phyloP scores from a whole-genome alignment of 192 early-diverging fungal genomes.

The Coemansia sp. region DNA sequence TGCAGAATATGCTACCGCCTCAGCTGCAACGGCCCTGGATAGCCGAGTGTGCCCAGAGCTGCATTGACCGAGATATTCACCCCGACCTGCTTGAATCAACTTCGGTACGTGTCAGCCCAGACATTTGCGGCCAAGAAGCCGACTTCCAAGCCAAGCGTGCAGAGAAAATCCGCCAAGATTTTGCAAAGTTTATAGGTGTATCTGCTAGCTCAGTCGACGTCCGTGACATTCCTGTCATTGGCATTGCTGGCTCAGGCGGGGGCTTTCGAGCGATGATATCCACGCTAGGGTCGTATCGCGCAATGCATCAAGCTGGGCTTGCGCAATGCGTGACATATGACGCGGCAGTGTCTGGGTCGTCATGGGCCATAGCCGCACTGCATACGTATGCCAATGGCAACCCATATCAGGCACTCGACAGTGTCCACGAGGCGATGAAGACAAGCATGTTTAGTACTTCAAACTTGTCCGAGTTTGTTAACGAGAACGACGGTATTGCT shows the following conservation, averaged over 20 bases:
- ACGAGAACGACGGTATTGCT: conserved; percentile 33
- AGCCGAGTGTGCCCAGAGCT: conserved; percentile 31
- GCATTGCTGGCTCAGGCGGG: conserved; percentile 75
- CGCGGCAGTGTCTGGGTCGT: conserved; percentile 59
- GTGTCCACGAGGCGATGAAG: conserved; percentile 61
- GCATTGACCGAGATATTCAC: conserved; percentile 31
- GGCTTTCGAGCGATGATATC: conserved; percentile 84
- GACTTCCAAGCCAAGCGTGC: conserved; percentile 28
- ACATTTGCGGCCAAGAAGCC: conserved; percentile 33
- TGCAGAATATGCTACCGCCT: conserved; percentile 38
- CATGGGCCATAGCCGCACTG: conserved; percentile 41
- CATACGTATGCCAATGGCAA: conserved; percentile 36
- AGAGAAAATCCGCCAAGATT: conserved; percentile 58
- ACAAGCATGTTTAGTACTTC: conserved; percentile 55
- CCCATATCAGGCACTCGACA: conserved; percentile 56
- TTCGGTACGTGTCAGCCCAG: conserved; percentile 27
- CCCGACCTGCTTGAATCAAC: conserved; percentile 35
- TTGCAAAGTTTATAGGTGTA: conserved; percentile 78
- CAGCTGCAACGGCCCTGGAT: conserved; percentile 46
- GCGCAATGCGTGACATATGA: conserved; percentile 72
- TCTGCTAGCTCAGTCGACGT: conserved; percentile 61
- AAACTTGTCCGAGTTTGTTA: conserved; percentile 34
- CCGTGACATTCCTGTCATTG: conserved; percentile 71
- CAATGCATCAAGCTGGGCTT: conserved; percentile 64
- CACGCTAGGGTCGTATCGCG: conserved; percentile 66